Conservation (phyloP, 305 asterid genomes). For the Solanum hybrid region DNA sequence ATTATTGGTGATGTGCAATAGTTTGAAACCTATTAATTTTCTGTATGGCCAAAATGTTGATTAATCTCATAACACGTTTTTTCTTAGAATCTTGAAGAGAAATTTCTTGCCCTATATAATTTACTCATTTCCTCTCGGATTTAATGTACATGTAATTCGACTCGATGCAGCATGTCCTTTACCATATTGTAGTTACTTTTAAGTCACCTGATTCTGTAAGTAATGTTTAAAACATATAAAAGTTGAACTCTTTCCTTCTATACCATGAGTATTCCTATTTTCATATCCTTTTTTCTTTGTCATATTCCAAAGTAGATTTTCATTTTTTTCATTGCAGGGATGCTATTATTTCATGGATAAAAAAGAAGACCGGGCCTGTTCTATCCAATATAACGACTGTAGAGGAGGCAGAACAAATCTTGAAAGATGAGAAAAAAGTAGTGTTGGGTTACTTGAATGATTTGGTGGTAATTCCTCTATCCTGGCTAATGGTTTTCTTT, state of each 20-base stretch:
- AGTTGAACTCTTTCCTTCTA: neutral
- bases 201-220: neutral
- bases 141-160: neutral
- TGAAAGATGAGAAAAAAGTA: conserved; percentile 45
- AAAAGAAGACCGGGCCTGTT: conserved; percentile 71
- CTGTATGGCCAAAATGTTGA: neutral
- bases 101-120: neutral
- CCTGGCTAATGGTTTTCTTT: neutral
- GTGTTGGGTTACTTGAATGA: conserved; percentile 60
- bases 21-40: neutral
- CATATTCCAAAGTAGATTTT: neutral
- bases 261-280: neutral
- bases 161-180: no score
- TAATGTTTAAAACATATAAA: neutral
- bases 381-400: conserved; percentile 48
- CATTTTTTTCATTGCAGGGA: conserved; percentile 35
- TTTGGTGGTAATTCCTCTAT: conserved; percentile 50
- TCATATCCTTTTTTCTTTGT: neutral
- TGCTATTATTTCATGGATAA: conserved; percentile 82
- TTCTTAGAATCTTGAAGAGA: neutral
- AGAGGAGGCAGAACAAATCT: conserved; percentile 69
- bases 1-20: neutral
- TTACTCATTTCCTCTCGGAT: neutral
- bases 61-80: neutral
- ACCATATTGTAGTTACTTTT: neutral